phyloP scores from a whole-genome alignment of 768 basidiomycete genomes.

The Tulasnella sp. region DNA sequence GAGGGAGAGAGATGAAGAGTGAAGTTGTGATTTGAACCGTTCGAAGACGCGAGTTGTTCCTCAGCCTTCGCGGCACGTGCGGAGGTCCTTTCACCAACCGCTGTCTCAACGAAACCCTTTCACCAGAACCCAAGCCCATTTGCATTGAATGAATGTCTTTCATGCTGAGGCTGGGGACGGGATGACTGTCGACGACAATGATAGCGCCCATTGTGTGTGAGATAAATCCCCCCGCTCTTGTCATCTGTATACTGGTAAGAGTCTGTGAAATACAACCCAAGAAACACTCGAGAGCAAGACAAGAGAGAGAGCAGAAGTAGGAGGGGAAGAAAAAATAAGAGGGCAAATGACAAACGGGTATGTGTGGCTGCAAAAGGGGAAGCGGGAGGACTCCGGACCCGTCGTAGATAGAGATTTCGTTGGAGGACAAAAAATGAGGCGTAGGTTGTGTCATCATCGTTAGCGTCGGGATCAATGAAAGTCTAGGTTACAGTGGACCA shows the following conservation, averaged over 20 bases:
- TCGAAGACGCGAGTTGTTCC: neutral
- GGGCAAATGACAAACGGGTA: neutral
- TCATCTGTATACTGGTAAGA: slow-evolving; percentile 1
- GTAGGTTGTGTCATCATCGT: slow-evolving; percentile 1
- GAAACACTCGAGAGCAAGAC: neutral
- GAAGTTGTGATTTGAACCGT: neutral
- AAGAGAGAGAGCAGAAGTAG: neutral
- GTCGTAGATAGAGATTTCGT: neutral
- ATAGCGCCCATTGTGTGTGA: neutral
- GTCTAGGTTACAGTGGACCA: slow-evolving; percentile 10
- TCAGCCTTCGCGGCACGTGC: neutral
- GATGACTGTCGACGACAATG: neutral
- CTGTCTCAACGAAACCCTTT: neutral
- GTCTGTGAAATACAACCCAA: neutral
- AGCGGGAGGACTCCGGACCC: neutral
- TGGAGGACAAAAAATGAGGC: neutral
- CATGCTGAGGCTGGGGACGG: neutral
- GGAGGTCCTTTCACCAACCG: neutral
- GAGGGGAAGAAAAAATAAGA: neutral
- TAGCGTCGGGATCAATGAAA: neutral
- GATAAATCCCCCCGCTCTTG: neutral
- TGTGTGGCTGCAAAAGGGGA: neutral
- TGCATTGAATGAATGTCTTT: neutral
- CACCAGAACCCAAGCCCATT: neutral
- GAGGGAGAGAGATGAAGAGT: neutral